Base-by-base conservation (phyloP, 2,329 filamentous ascomycete species). In the Hortaea werneckii region DNA sequence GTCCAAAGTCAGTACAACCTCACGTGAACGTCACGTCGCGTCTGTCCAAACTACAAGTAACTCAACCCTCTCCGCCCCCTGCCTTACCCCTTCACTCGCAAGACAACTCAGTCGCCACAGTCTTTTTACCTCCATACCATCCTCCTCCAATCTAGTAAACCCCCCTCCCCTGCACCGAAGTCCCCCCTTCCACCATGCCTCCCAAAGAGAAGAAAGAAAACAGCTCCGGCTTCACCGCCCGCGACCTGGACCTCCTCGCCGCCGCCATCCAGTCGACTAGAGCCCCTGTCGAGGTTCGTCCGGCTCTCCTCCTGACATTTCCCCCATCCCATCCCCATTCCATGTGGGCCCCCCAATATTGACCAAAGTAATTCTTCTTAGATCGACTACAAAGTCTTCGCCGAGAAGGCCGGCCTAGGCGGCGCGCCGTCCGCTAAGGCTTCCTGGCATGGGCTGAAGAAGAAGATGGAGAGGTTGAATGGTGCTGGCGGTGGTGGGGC, bases 311-410 rank as follows among this genome's bases (percentile, higher is more conserved):
- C 37, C 20, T 12, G 8, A 10, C 37, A 8, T 39, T 13, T 35
- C 8, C 32, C 8, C 10, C 2, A 2, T 3, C 8, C 37, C 10
- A 2, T 39, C 10, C 37, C 20, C n/a, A 34, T n/a, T 26, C 10
- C 37, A 12, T n/a, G 20, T 20, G 20, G 2, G 20, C 20, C 20
- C 20, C 20, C 20, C n/a, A n/a, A n/a, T n/a, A 9, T 32, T 20
- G 20, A 41, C 20, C 42, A 9, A 32, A 26, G 37, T 4, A 26
- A 39, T 3, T 26, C 42, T 20, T 40, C n/a, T 20, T 46, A 69
- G 67, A 47, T 69, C 27, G 67, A 73, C 54, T 65, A 60, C 47
- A 54, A 60, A 0, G 65, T 60, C 26, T 51, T 72, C 7, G 66
- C 68, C 20, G 45, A 51, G 8, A 56, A 53, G 29, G 59, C 58